Base-by-base conservation (phyloP, 305 asterid species). In the Solanum hybrid region DNA sequence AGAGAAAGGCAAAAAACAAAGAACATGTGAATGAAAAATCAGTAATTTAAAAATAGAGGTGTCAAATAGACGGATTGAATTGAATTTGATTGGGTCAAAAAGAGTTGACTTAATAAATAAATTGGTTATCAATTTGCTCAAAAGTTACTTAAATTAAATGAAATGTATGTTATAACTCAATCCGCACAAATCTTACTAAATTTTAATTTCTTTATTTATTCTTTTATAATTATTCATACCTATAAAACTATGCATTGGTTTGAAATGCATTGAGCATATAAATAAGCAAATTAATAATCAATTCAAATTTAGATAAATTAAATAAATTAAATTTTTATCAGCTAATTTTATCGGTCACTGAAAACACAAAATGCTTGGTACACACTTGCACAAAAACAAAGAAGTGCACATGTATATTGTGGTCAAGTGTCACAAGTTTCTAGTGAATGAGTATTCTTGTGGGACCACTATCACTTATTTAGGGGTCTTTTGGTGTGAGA, bases 341-440 rank as follows among this genome's bases (percentile, higher is more conserved):
- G 2, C 6, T 65, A 65, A 65, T 22, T 65, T 22, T 65, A 20
- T 20, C 2, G 0, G 0, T 7, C 2, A 5, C 78, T 11, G 1
- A 24, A 72, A 72, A 41, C 8, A 33, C 14, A 61, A 33, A 65
- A 34, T 37, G 11, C 17, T 11, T 37, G 0, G 20, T 38, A 36
- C 39, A 73, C 26, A 72, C 20, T 72, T 87, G 4, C 81, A 87
- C 6, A 72, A 37, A 83, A 73, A 38, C 36, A 72, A 87, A 37
- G 65, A 36, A 37, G 27, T 0, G 29, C 89, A 87, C 89, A 87
- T 73, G 89, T 2, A 87, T 87, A 87, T 26, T 87, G 89, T 13
- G 83, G 65, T 87, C 72, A 76, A 87, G 34, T 70, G 89, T 87
- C 89, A 73, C 84, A 87, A n/a, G 83, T 76, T 70, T 87, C 7